These are phyloP conservation scores for Diaporthe humulicola DNA, from an alignment of 2,329 filamentous ascomycete genomes.

Conservation along the genomic window DNA sequence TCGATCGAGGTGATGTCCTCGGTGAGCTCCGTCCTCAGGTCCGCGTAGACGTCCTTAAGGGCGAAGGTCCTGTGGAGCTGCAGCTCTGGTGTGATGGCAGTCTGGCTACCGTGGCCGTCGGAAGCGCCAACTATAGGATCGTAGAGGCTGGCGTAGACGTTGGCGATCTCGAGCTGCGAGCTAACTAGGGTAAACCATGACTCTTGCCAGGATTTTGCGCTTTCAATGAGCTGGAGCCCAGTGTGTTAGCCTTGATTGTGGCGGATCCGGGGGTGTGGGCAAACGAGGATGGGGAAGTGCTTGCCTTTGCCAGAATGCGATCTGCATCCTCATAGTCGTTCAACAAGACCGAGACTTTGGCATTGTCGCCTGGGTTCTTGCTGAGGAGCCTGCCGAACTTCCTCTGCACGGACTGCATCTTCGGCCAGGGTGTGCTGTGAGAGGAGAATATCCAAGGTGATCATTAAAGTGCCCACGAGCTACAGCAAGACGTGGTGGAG, in stretches of 20 bases:
- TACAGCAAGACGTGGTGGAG: conserved; percentile 1
- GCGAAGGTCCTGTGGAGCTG: conserved; percentile 75
- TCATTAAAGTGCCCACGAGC: not conserved
- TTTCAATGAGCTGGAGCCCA: conserved; percentile 76
- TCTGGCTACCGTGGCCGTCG: conserved; percentile 66
- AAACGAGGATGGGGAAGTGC: conserved; percentile 16
- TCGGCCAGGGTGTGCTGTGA: conserved; percentile 43
- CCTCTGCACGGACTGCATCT: conserved; percentile 80
- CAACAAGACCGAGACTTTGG: conserved; percentile 80
- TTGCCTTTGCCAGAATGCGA: conserved; percentile 78
- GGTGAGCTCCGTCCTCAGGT: conserved; percentile 78
- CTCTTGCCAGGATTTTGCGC: conserved; percentile 82
- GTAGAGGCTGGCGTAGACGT: conserved; percentile 80
- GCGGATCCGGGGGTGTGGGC: not conserved
- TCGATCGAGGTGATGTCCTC: conserved; percentile 81
- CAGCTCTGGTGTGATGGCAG: conserved; percentile 70
- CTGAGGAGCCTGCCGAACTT: conserved; percentile 80
- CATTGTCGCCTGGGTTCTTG: conserved; percentile 78
- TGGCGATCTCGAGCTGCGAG: conserved; percentile 75
- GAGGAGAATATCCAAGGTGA: not conserved
- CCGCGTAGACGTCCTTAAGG: conserved; percentile 76
- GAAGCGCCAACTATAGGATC: conserved; percentile 79
- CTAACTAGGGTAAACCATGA: conserved; percentile 81
- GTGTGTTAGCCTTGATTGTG: not conserved
- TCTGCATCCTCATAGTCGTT: conserved; percentile 87